These are phyloP conservation scores for Aspergillus sp. DNA, from an alignment of 2,329 filamentous ascomycete species.

Conservation along the genomic window DNA sequence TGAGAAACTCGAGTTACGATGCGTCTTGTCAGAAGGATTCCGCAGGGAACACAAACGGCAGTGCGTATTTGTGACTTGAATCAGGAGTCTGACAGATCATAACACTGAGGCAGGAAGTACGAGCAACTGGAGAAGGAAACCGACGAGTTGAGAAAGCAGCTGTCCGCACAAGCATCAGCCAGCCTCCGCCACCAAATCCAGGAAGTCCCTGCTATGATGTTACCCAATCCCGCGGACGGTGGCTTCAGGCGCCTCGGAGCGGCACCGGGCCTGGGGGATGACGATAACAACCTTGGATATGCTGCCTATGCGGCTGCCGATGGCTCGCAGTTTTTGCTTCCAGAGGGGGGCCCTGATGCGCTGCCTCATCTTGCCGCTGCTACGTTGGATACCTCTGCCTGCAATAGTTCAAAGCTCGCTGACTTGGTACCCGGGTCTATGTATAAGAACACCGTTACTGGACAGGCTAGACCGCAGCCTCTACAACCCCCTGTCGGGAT, in stretches of 20 bases:
- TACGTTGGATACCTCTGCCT: background rate
- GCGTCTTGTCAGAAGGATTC: constrained; percentile 44
- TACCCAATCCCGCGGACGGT: background rate
- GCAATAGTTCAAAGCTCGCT: constrained; percentile 9
- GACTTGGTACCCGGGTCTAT: background rate
- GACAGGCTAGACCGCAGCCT: background rate
- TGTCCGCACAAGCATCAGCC: constrained; percentile 13
- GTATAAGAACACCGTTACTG: background rate
- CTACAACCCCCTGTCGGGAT: constrained; percentile 19
- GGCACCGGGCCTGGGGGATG: background rate
- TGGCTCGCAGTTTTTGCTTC: background rate
- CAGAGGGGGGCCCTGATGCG: background rate
- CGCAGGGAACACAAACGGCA: constrained; percentile 45
- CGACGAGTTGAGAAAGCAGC: constrained; percentile 35
- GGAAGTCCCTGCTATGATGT: background rate
- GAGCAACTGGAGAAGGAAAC: constrained; percentile 41
- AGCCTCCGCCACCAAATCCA: background rate
- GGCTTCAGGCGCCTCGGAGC: background rate
- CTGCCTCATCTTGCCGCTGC: background rate
- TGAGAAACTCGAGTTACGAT: constrained; percentile 35
- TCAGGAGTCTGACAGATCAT: background rate
- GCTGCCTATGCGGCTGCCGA: background rate
- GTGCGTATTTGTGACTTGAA: constrained; percentile 21
- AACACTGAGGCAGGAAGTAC: constrained; percentile 27
- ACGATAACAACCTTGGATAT: background rate